Base-by-base conservation (phyloP, 306 rosid genomes). In the Lotus japonicus region DNA sequence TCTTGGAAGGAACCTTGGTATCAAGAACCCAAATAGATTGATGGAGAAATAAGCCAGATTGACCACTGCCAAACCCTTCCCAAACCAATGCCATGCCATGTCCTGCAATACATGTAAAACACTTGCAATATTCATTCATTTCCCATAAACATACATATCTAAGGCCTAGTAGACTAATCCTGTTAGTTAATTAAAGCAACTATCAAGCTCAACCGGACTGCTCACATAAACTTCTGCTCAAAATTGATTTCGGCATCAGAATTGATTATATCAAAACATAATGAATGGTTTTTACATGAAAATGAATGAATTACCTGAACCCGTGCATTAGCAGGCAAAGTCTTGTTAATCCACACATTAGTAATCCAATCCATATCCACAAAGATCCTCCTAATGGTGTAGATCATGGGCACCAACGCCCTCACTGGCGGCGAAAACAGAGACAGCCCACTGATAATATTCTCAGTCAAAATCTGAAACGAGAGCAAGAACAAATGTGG, bases 401-500 rank as follows among this genome's bases (percentile, higher is more conserved):
- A 91, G 10, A 91, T 83, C 80, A 91, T 49, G 0, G 96, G 96
- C 7, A 91, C 91, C 73, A 91, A 63, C 1, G 94, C 97, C 64
- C 94, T 85, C 11, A 91, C 88, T 0, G 96, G 95, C 0, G 94
- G 91, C 1, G 96, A 88, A 52, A 91, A 91, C 55, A 91, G n/a
- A 11, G 94, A 83, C 74, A 91, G 31, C 5, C 91, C 84, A 14
- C 88, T 79, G 0, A 91, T 82, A n/a, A 91, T 58, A 46, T 91
- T 91, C 78, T 91, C 97, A 0, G 95, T 85, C 51, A 91, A 41
- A 31, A 91, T 91, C 56, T 91, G 97, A 50, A 82, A 91, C 1
- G 97, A 82, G 0, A 91, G 76, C 80, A 91, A 79, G 79, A 88
- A 91, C 43, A 91, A 33, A 59, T 88, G 96, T 0, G 97, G 97